These are phyloP conservation scores for Penicillium coffeae DNA, from an alignment of 495 filamentous ascomycete species.

Conservation along the genomic window DNA sequence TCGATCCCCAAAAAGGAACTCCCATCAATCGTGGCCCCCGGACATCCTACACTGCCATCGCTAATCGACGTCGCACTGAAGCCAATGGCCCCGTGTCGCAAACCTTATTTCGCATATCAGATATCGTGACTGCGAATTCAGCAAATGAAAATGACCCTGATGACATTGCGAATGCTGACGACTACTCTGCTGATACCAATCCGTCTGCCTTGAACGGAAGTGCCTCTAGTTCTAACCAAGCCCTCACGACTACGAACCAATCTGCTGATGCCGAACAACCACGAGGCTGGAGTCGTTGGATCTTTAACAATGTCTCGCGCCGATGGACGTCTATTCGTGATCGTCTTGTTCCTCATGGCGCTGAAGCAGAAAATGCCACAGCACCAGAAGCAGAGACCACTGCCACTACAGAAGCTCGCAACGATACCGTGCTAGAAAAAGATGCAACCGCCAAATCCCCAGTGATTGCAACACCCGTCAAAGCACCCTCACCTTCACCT, in stretches of 20 bases:
- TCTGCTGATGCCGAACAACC: not conserved
- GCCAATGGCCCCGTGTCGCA: constrained; percentile 27
- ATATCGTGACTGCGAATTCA: constrained; percentile 24
- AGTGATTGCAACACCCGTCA: no score
- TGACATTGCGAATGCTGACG: not conserved
- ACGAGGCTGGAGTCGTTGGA: constrained; percentile 12
- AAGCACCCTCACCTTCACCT: not conserved
- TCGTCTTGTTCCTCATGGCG: constrained; percentile 1
- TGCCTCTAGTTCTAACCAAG: not conserved
- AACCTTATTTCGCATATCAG: constrained; percentile 35
- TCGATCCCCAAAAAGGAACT: constrained; percentile 7
- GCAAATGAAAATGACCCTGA: constrained; percentile 17
- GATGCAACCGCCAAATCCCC: no score
- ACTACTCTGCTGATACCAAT: constrained; percentile 4
- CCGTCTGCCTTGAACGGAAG: not conserved
- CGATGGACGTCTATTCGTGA: constrained; percentile 18
- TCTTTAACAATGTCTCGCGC: constrained; percentile 17
- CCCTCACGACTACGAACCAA: constrained; percentile 4
- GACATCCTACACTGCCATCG: constrained; percentile 24
- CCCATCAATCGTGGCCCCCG: constrained; percentile 8
- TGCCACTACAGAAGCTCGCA: not conserved
- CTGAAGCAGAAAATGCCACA: not conserved
- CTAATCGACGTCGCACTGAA: constrained; percentile 27
- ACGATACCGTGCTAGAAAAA: no score
- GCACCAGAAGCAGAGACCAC: not conserved